Evolutionary conservation across 139 green algal genomes (phyloP), one percentile per base, ranked within the genome.

Genomic region (Pleodorina starrii): DNA sequence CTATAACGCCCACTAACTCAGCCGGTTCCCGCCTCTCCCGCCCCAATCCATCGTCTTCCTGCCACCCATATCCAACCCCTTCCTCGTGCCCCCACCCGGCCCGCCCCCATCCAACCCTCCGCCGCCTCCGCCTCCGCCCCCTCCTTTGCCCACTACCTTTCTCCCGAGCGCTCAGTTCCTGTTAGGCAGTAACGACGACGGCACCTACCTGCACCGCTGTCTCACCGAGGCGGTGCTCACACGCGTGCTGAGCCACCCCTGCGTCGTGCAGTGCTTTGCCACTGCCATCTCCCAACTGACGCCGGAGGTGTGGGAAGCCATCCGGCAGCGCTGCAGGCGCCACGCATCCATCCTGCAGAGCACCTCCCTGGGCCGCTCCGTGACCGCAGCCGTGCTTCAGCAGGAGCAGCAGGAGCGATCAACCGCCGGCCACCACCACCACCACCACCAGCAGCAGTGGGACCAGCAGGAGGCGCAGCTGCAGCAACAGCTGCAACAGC

Each of bases 251-350:
- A 80, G 66, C 66, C 82, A 88, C 43, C 82, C 82, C 4, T 88
- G 82, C 82, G 82, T 88, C 0, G 82, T 88, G 21, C 82, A 88
- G 82, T 88, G 82, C 82, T 88, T 88, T 14, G 82, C 60, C 32
- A 88, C 82, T 6, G 82, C 82, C 19, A 88, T 88, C 6, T 19
- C 82, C 23, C 82, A 88, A 35, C 63, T 88, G 5, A 69, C 63
- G 11, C n/a, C 63, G 0, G 82, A 79, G 68, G n/a, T 88, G 19
- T 68, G 66, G 66, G 82, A 35, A 1, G 44, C 5, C 43, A 79
- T 88, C 23, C 63, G 46, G 14, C 0, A 5, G 16, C 44, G 66
- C 7, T 54, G n/a, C 46, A 43, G n/a, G 10, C 63, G 66, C 1
- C 63, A 88, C n/a, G n/a, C 36, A 23, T 48, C 60, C 5, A 11